Conservation (phyloP, 2,329 filamentous ascomycete genomes). For the Phialophora tarda region DNA sequence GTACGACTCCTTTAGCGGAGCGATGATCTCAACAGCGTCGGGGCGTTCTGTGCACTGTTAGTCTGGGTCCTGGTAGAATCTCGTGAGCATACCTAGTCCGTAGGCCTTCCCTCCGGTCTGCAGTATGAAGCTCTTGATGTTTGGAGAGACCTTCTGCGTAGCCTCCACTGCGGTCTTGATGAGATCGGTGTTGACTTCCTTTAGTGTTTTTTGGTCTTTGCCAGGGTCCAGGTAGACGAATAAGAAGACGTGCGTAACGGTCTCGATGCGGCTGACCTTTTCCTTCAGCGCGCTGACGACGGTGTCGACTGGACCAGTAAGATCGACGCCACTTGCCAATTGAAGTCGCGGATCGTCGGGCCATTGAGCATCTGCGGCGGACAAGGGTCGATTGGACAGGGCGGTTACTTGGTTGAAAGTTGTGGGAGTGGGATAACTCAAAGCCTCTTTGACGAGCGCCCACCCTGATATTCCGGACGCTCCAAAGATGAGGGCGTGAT, state of each 20-base stretch:
- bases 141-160: constrained; percentile 41
- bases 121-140: constrained; percentile 45
- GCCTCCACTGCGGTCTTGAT: constrained; percentile 48
- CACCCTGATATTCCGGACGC: constrained; percentile 52
- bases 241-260: constrained; percentile 51
- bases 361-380: constrained; percentile 45
- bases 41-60: constrained; percentile 41
- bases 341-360: constrained; percentile 45
- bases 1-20: constrained; percentile 44
- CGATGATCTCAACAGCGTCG: constrained; percentile 41
- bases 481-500: constrained; percentile 51
- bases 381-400: constrained; percentile 50
- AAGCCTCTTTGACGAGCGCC: constrained; percentile 50
- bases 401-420: constrained; percentile 49
- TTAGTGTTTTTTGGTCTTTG: constrained; percentile 37
- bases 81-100: constrained; percentile 40
- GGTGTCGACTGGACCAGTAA: constrained; percentile 37
- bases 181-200: constrained; percentile 47
- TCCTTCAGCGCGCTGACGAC: constrained; percentile 43
- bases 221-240: constrained; percentile 35
- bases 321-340: constrained; percentile 49
- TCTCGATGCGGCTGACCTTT: constrained; percentile 46
- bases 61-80: neutral
- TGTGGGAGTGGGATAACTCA: constrained; percentile 46
- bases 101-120: constrained; percentile 50